These are phyloP conservation scores for Alternaria sp. DNA, from an alignment of 2,329 filamentous ascomycete species.

Conservation along the genomic window DNA sequence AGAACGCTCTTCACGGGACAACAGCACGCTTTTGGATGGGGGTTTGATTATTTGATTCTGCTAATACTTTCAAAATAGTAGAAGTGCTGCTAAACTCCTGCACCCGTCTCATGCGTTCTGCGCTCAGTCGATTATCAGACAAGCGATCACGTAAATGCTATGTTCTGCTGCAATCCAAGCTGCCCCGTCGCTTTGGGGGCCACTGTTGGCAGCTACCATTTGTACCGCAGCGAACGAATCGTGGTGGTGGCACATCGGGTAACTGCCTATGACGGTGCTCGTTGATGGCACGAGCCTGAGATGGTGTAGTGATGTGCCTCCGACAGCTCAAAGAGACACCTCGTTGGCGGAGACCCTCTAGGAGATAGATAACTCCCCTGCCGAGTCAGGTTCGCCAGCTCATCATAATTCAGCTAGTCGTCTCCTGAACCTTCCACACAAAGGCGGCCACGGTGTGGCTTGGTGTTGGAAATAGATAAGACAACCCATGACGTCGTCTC, in stretches of 20 bases:
- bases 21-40: slow-evolving; percentile 18
- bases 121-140: slow-evolving; percentile 10
- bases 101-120: slow-evolving; percentile 24
- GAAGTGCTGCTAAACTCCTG: slow-evolving; percentile 21
- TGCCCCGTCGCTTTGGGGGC: slow-evolving; percentile 7
- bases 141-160: slow-evolving; percentile 5
- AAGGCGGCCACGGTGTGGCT: slow-evolving; percentile 22
- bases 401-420: slow-evolving; percentile 21
- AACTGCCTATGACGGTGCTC: slow-evolving; percentile 24
- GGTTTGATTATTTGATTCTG: slow-evolving; percentile 24
- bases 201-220: slow-evolving; percentile 33
- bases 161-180: slow-evolving; percentile 6
- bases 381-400: slow-evolving; percentile 30
- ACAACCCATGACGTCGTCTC: not conserved
- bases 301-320: slow-evolving; percentile 18
- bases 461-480: slow-evolving; percentile 16
- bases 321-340: slow-evolving; percentile 14
- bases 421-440: slow-evolving; percentile 21
- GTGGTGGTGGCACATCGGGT: slow-evolving; percentile 12
- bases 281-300: slow-evolving; percentile 21
- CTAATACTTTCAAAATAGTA: slow-evolving; percentile 27
- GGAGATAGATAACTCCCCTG: slow-evolving; percentile 5
- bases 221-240: slow-evolving; percentile 29
- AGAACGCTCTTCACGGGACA: slow-evolving; percentile 20
- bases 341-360: slow-evolving; percentile 13